A percentile compares a stretch with the other conserved stretches of the same genome.
phyloP scores from a whole-genome alignment of 345 rosid genomes.

The Sisymbrium altissimum region DNA sequence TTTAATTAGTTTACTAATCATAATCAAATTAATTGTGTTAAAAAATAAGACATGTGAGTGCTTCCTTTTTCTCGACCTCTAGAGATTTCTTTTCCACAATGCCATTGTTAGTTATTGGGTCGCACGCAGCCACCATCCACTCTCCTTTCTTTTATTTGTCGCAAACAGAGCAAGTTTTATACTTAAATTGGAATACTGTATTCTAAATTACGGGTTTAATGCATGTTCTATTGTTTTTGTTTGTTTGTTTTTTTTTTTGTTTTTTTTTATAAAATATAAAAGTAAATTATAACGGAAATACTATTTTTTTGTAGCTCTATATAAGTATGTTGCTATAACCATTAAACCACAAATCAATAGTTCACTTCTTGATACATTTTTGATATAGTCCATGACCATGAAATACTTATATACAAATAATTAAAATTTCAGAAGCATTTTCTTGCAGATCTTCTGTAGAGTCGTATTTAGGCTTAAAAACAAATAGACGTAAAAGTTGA shows the following conservation, averaged over 20 bases:
- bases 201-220: background rate
- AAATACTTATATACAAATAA: background rate
- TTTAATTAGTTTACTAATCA: background rate
- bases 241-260: background rate
- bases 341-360: background rate
- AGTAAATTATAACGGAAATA: background rate
- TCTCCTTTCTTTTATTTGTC: background rate
- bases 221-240: background rate
- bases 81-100: background rate
- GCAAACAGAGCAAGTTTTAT: background rate
- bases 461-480: background rate
- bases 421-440: background rate
- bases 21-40: background rate
- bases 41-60: conserved; percentile 13
- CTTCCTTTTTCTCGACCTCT: background rate
- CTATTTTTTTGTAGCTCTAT: background rate
- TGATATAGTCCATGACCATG: background rate
- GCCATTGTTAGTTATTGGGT: conserved; percentile 12
- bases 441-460: background rate
- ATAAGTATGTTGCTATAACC: background rate
- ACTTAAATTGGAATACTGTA: background rate
- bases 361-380: background rate
- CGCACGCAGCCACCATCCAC: conserved; percentile 19
- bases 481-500: background rate
- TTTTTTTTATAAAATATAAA: too few species aligned